A percentile compares a stretch with the other conserved stretches of the same genome.
Evolutionary conservation across 2,329 filamentous ascomycete genomes (phyloP).

Genomic region (Claviceps paspali): DNA sequence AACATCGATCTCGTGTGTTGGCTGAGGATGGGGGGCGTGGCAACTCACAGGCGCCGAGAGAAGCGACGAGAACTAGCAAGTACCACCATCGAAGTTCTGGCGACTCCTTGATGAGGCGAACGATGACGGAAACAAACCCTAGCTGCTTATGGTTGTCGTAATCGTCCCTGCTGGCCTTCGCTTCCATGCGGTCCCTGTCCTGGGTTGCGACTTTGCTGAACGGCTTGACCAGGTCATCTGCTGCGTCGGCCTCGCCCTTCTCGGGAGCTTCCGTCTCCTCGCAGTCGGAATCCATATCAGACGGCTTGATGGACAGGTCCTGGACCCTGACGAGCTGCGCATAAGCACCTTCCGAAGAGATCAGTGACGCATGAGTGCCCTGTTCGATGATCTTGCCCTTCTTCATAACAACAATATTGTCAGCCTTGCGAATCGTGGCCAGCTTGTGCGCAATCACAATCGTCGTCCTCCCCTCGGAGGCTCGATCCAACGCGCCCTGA

Average conservation of each 20-base stretch:
- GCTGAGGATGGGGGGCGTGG: too few relatives aligned
- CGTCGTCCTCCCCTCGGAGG: constrained; percentile 74
- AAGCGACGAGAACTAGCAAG: constrained; percentile 16
- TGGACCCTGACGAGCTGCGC: constrained; percentile 3
- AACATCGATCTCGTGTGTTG: too few relatives aligned
- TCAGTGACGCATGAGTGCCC: constrained; percentile 40
- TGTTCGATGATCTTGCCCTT: constrained; percentile 38
- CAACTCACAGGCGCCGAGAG: constrained; percentile 14
- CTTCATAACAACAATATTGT: constrained; percentile 46
- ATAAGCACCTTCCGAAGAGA: constrained; percentile 17
- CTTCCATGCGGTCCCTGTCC: constrained; percentile 16
- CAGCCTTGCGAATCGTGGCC: constrained; percentile 68
- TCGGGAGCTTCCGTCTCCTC: neutral
- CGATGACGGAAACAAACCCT: constrained; percentile 16
- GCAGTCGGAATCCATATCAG: neutral
- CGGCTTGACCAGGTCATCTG: constrained; percentile 15
- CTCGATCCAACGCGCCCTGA: constrained; percentile 63
- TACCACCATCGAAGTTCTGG: constrained; percentile 22
- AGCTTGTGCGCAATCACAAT: constrained; percentile 87
- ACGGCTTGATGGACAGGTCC: neutral
- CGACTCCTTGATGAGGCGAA: constrained; percentile 21
- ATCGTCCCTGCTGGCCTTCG: constrained; percentile 21
- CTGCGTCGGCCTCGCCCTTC: constrained; percentile 4
- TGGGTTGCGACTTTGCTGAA: constrained; percentile 17
- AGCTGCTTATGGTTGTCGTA: constrained; percentile 19